phyloP scores from a whole-genome alignment of 768 basidiomycete species.

The Chalciporus sphaerocephalus region DNA sequence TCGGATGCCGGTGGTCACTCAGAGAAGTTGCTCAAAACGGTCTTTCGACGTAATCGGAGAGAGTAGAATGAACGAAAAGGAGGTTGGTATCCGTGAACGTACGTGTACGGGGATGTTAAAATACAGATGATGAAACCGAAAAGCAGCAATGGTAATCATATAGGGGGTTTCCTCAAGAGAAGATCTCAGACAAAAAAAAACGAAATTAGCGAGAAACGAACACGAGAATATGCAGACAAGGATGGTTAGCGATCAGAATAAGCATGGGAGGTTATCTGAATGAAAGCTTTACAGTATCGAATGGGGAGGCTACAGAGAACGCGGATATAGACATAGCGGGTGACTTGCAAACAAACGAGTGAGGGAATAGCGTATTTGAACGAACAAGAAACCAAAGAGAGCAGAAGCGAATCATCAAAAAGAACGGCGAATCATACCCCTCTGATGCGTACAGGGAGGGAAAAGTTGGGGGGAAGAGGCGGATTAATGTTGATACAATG shows the following conservation, averaged over 20 bases:
- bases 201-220: slow-evolving; percentile 8
- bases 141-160: neutral
- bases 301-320: slow-evolving; percentile 26
- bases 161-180: neutral
- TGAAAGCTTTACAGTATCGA: slow-evolving; percentile 25
- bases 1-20: neutral
- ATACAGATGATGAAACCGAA: slow-evolving; percentile 10
- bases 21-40: neutral
- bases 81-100: slow-evolving; percentile 3
- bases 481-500: slow-evolving; percentile 37
- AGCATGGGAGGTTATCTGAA: slow-evolving; percentile 7
- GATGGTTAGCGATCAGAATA: slow-evolving; percentile 6
- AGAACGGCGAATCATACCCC: slow-evolving; percentile 17
- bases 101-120: slow-evolving; percentile 10
- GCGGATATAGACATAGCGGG: slow-evolving; percentile 25
- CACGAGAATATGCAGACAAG: slow-evolving; percentile 9
- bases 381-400: neutral
- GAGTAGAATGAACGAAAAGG: neutral
- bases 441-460: slow-evolving; percentile 34
- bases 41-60: neutral
- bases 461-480: slow-evolving; percentile 38
- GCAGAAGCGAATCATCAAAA: neutral
- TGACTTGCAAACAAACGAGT: slow-evolving; percentile 22
- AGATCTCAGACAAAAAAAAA: neutral
- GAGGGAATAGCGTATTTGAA: slow-evolving; percentile 22